These are phyloP conservation scores for Fusarium subtropicale DNA, from an alignment of 2,329 filamentous ascomycete species.

Conservation along the genomic window DNA sequence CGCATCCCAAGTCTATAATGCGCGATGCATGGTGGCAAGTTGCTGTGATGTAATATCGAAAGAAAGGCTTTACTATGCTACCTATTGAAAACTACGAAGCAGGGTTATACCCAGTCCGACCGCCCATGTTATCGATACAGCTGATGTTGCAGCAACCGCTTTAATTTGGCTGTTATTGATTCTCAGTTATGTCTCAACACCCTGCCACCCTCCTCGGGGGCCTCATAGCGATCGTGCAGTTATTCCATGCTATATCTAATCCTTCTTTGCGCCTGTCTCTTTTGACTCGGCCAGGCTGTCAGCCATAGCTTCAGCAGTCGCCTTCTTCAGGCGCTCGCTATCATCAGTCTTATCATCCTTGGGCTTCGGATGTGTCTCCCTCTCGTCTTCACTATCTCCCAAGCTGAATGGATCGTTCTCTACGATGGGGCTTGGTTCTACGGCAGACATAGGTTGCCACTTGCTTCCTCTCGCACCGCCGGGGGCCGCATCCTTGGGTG, in stretches of 20 bases:
- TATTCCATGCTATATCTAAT: constrained; percentile 36
- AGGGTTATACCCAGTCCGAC: constrained; percentile 28
- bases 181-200: constrained; percentile 1
- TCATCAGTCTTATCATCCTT: constrained; percentile 67
- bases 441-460: constrained; percentile 92
- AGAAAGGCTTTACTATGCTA: constrained; percentile 44
- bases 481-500: constrained; percentile 62
- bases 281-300: constrained; percentile 62
- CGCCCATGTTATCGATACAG: constrained; percentile 17
- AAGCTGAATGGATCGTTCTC: constrained; percentile 98
- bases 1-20: background rate
- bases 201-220: background rate
- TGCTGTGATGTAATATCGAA: constrained; percentile 14
- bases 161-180: constrained; percentile 17
- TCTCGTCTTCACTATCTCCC: constrained; percentile 95
- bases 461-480: constrained; percentile 82
- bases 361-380: constrained; percentile 67
- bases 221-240: background rate
- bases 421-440: constrained; percentile 82
- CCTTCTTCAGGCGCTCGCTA: constrained; percentile 72
- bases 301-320: constrained; percentile 70
- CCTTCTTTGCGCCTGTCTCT: constrained; percentile 52
- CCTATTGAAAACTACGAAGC: constrained; percentile 30
- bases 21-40: constrained; percentile 2
- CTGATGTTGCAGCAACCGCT: constrained; percentile 17